Evolutionary conservation across 257 asterid species (phyloP).

Genomic region (Linaria vulgaris): DNA sequence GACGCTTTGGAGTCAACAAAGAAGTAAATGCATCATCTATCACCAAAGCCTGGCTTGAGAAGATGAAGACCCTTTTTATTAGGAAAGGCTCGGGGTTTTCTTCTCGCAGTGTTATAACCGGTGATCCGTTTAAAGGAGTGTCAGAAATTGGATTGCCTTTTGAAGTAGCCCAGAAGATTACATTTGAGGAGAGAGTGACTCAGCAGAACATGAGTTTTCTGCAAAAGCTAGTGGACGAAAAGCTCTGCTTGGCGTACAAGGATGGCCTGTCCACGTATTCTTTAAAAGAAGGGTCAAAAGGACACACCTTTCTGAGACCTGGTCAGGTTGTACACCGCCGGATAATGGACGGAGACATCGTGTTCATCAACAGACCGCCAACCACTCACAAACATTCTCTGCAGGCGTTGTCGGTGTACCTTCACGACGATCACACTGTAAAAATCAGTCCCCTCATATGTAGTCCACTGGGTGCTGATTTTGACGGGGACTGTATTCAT

Average conservation of each 20-base stretch:
- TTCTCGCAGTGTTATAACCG: conserved; percentile 94
- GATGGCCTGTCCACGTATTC: conserved; percentile 82
- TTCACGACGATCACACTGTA: conserved; percentile 89
- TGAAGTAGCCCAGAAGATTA: conserved; percentile 88
- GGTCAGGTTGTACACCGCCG: conserved; percentile 93
- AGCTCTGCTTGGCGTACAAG: conserved; percentile 72
- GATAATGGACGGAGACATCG: conserved; percentile 94
- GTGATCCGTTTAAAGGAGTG: conserved; percentile 89
- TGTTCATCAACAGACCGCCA: conserved; percentile 92
- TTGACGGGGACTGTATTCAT: conserved; percentile 94
- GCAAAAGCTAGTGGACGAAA: conserved; percentile 87
- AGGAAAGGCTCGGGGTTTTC: conserved; percentile 99
- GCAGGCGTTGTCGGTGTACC: conserved; percentile 79
- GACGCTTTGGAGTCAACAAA: conserved; percentile 75
- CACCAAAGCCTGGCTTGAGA: conserved; percentile 96
- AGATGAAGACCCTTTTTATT: conserved; percentile 92
- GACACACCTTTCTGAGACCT: conserved; percentile 83
- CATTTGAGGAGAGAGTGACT: conserved; percentile 86
- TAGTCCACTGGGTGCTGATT: conserved; percentile 94
- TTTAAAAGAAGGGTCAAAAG: conserved; percentile 88
- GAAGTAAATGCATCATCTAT: conserved; percentile 59
- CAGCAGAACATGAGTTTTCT: conserved; percentile 69
- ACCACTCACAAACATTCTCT: conserved; percentile 97
- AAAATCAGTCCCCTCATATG: conserved; percentile 94
- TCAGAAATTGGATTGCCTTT: conserved; percentile 87